A percentile compares a stretch with the other conserved stretches of the same genome.
These are phyloP conservation scores for Calonectria pseudoreteaudii DNA, from an alignment of 2,329 filamentous ascomycete genomes.

Conservation along the genomic window DNA sequence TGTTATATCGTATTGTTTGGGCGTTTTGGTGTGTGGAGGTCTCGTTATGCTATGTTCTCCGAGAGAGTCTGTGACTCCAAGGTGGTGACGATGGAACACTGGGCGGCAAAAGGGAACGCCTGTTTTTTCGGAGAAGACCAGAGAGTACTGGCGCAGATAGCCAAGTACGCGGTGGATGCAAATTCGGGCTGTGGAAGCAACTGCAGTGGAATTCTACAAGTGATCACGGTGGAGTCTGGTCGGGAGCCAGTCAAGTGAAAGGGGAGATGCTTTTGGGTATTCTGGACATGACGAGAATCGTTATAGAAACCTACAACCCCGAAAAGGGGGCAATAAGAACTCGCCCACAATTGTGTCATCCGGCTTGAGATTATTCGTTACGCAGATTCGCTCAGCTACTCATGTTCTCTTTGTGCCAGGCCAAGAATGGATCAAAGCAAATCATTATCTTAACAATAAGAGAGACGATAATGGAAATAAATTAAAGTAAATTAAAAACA, in stretches of 20 bases:
- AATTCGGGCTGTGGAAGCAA: not conserved
- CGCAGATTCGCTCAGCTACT: not conserved
- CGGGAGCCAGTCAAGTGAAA: not conserved
- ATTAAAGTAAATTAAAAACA: not conserved
- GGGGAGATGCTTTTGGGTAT: not conserved
- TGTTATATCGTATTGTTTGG: not conserved
- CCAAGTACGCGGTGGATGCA: not conserved
- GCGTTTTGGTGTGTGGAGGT: not conserved
- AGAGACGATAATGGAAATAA: not conserved
- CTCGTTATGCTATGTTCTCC: not conserved
- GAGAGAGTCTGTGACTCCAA: not conserved
- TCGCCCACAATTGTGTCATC: not conserved
- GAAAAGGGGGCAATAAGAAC: not conserved
- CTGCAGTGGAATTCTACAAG: not conserved
- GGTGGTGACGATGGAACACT: not conserved
- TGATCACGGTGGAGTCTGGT: not conserved
- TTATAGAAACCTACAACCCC: not conserved
- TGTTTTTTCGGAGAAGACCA: not conserved
- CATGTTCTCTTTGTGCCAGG: not conserved
- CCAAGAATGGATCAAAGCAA: not conserved
- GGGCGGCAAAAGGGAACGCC: not conserved
- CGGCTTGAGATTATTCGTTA: not conserved
- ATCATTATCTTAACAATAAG: not conserved
- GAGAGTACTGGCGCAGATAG: not conserved
- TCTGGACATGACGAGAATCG: not conserved